Conservation (phyloP, 176 grass and related monocot species). For the Carex parvula region DNA sequence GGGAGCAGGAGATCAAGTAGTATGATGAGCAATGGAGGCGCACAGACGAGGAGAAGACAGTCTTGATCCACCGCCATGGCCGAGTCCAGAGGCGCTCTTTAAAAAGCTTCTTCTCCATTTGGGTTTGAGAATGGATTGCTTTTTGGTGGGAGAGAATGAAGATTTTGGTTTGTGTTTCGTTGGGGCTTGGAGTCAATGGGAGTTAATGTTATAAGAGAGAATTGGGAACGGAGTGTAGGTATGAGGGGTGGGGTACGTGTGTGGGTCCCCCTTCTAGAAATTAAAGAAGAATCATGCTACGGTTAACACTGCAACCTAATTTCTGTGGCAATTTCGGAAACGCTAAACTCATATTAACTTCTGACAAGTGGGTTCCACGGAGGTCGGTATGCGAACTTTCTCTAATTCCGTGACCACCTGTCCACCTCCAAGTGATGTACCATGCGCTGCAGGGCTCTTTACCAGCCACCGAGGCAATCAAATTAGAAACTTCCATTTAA, state of each 20-base stretch:
- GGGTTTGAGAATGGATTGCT: neutral
- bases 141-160: neutral
- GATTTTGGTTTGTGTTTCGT: neutral
- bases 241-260: neutral
- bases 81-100: constrained; percentile 41
- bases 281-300: neutral
- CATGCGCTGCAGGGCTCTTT: neutral
- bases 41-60: constrained; percentile 81
- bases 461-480: neutral
- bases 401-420: neutral
- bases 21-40: constrained; percentile 69
- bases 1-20: constrained; percentile 82
- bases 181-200: neutral
- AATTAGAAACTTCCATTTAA: constrained; percentile 11
- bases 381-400: neutral
- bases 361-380: neutral
- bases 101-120: constrained; percentile 57
- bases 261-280: constrained; percentile 1
- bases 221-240: neutral
- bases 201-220: constrained; percentile 21
- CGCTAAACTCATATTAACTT: neutral
- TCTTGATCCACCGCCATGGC: constrained; percentile 83
- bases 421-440: constrained; percentile 1
- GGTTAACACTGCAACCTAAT: neutral
- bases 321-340: neutral